phyloP scores from a whole-genome alignment of 345 rosid species.

The Salix udensis region DNA sequence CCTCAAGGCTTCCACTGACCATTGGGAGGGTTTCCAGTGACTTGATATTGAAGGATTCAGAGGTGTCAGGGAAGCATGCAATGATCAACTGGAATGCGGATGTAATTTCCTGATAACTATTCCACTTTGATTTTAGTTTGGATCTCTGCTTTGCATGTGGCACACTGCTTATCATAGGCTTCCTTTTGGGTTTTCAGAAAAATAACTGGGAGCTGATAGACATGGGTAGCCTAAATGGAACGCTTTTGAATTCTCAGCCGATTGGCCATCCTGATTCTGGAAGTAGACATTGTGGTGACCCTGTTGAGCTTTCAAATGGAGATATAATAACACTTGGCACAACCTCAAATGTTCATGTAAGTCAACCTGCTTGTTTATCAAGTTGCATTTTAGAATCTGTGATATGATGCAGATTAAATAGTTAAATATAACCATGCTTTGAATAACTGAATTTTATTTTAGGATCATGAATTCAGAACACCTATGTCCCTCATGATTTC shows the following conservation, averaged over 20 bases:
- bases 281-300: conserved; percentile 75
- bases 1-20: conserved; percentile 69
- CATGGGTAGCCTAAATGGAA: conserved; percentile 97
- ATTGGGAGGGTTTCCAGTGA: conserved; percentile 89
- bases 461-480: background rate
- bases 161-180: conserved; percentile 10
- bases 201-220: conserved; percentile 92
- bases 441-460: background rate
- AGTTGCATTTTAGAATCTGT: background rate
- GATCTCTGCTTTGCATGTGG: conserved; percentile 13
- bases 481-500: background rate
- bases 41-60: conserved; percentile 69
- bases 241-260: conserved; percentile 70
- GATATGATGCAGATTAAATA: background rate
- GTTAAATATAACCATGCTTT: background rate
- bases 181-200: conserved; percentile 52
- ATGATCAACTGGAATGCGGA: conserved; percentile 81
- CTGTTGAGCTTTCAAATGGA: conserved; percentile 71
- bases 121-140: conserved; percentile 11
- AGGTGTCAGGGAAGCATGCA: conserved; percentile 98
- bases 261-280: conserved; percentile 62
- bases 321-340: conserved; percentile 86
- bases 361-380: conserved; percentile 20
- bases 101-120: conserved; percentile 39
- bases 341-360: conserved; percentile 68